Evolutionary conservation across 78 protist genomes (phyloP), one percentile per base, ranked within the genome.

Genomic region (Anaeramoeba flamelloides): DNA sequence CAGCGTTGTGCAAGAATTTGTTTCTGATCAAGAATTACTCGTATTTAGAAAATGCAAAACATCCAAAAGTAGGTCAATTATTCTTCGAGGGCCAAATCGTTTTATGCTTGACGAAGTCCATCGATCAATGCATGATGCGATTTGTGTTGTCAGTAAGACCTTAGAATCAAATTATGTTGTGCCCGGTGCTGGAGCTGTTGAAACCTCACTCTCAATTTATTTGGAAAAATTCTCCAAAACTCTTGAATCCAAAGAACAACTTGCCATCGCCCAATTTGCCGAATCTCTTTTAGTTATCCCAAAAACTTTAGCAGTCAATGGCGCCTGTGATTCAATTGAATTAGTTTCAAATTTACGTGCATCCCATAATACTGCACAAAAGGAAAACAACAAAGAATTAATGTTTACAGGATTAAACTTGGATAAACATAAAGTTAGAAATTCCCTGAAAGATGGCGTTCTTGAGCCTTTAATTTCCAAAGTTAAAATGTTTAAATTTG

Each of bases 301-400:
- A 36, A 94, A 95, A 93, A 87, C 88, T 39, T 88, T 97, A 41
- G 89, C 96, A 12, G 88, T 89, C 69, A 96, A 97, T 53, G 98
- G 97, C 1, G 99, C 98, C 77, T 75, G 36, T n/a, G 99, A 97
- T 79, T 87, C 98, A 22, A 87, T 94, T 1, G 99, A 97, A n/a
- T 87, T 97, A 26, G 93, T 95, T 32, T 90, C 98, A 38, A 84
- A 83, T 76, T 87, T 97, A 36, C 79, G 97, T n/a, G 94, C 98
- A 4, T 82, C 75, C 39, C 99, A 97, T 89, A 77, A 82, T 85
- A 76, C 78, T 22, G 83, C 97, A 22, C 99, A 95, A 86, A 83
- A 86, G 38, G 90, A 88, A 36, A 34, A 82, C 3, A 12, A 76
- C 32, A 85, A 94, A 87, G 41, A 41, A 41, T 53, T 53, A 26